Conservation (phyloP, 768 basidiomycete genomes). For the Dioszegia aurantiaca region DNA sequence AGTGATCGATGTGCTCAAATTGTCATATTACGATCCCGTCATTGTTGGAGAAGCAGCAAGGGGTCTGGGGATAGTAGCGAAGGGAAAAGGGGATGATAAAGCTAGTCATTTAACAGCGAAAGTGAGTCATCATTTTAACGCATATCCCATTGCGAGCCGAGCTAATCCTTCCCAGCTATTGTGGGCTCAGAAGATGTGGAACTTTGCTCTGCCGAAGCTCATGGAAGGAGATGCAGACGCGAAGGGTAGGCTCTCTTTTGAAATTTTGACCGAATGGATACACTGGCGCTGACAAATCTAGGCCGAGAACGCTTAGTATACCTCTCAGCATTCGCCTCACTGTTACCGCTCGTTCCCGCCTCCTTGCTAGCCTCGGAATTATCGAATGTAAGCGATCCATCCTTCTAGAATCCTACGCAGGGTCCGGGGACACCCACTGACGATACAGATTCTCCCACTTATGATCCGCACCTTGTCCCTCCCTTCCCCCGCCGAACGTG, state of each 20-base stretch:
- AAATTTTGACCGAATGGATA: too few relatives aligned
- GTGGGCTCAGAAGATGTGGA: slow-evolving; percentile 61
- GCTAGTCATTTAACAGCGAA: slow-evolving; percentile 76
- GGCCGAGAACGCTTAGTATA: slow-evolving; percentile 60
- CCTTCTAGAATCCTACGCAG: not conserved
- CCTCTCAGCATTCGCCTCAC: slow-evolving; percentile 75
- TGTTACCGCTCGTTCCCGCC: slow-evolving; percentile 77
- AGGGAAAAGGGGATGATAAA: slow-evolving; percentile 63
- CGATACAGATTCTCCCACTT: slow-evolving; percentile 81
- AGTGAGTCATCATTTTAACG: slow-evolving; percentile 55
- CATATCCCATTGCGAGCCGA: not conserved
- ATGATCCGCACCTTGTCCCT: slow-evolving; percentile 79
- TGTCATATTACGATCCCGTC: slow-evolving; percentile 56
- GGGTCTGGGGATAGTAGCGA: slow-evolving; percentile 64
- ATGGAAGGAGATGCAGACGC: slow-evolving; percentile 63
- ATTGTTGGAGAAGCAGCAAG: slow-evolving; percentile 73
- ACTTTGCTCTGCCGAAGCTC: slow-evolving; percentile 68
- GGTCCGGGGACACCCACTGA: not conserved
- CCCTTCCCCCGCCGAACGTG: slow-evolving; percentile 68
- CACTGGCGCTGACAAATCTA: not conserved
- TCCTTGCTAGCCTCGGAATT: slow-evolving; percentile 70
- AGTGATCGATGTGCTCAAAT: slow-evolving; percentile 66
- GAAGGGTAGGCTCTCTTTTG: slow-evolving; percentile 56
- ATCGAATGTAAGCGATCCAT: slow-evolving; percentile 52
- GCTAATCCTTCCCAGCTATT: slow-evolving; percentile 47